Percentiles rank a stretch among this genome's conserved stretches.
phyloP scores from a whole-genome alignment of 2,329 filamentous ascomycete species.

The Colletotrichum eleusines region DNA sequence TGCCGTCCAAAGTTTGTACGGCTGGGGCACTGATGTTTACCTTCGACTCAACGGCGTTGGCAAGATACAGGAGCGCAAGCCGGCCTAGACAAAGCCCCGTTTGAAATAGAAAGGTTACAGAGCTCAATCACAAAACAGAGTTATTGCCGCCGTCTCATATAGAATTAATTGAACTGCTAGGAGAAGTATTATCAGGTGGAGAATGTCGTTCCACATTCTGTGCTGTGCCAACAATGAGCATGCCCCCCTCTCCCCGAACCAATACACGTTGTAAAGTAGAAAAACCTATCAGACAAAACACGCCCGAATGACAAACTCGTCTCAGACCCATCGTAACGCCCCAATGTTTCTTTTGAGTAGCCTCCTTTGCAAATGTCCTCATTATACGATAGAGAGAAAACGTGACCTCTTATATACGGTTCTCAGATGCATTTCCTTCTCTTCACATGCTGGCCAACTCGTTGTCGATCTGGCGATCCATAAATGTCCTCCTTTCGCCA shows the following conservation, averaged over 20 bases:
- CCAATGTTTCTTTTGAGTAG: slow-evolving; percentile 21
- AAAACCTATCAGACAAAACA: slow-evolving; percentile 13
- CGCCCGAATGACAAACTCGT: slow-evolving; percentile 22
- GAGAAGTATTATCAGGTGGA: slow-evolving; percentile 39
- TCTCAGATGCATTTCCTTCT: background rate
- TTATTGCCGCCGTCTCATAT: background rate
- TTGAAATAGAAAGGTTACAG: background rate
- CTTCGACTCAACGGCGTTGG: slow-evolving; percentile 73
- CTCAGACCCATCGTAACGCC: slow-evolving; percentile 35
- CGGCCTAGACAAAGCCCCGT: background rate
- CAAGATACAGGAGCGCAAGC: slow-evolving; percentile 57
- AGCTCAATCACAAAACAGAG: background rate
- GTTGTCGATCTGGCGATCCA: slow-evolving; percentile 92
- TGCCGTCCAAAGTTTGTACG: slow-evolving; percentile 92
- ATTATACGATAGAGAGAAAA: slow-evolving; percentile 28
- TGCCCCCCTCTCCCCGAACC: slow-evolving; percentile 9
- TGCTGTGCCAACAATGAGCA: slow-evolving; percentile 10
- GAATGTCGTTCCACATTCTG: slow-evolving; percentile 14
- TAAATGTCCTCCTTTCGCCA: slow-evolving; percentile 87
- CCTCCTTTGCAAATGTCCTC: slow-evolving; percentile 23
- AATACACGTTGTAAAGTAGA: slow-evolving; percentile 4
- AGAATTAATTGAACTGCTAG: slow-evolving; percentile 32
- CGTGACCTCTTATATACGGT: slow-evolving; percentile 33
- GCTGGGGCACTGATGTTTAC: slow-evolving; percentile 86
- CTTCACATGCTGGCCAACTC: slow-evolving; percentile 93